Evolutionary conservation across 768 basidiomycete species (phyloP).

Genomic region (Calocybe cyanea): DNA sequence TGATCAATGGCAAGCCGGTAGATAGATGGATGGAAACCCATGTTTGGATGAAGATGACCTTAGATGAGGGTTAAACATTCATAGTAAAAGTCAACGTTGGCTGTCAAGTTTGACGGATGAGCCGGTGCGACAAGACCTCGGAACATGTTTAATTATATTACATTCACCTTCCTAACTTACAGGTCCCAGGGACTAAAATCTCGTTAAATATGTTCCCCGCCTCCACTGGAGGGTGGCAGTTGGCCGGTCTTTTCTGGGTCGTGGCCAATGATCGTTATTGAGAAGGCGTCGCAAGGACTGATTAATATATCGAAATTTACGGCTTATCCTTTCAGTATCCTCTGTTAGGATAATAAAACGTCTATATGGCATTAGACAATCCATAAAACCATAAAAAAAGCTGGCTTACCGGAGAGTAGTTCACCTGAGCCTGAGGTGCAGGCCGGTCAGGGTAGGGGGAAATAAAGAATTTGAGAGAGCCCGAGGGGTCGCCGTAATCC

Average conservation of each 20-base stretch:
- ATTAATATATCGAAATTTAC: background rate
- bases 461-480: constrained; percentile 49
- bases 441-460: constrained; percentile 43
- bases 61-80: background rate
- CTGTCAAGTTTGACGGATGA: constrained; percentile 14
- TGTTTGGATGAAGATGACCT: background rate
- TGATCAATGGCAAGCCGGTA: background rate
- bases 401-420: constrained; percentile 15
- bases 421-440: constrained; percentile 18
- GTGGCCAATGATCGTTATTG: background rate
- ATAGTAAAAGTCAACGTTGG: background rate
- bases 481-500: constrained; percentile 42
- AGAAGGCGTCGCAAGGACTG: background rate
- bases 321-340: constrained; percentile 6
- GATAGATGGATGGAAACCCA: background rate
- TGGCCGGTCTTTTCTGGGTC: background rate
- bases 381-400: background rate
- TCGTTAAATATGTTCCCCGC: background rate
- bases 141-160: constrained; percentile 9
- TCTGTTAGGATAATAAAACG: constrained; percentile 9
- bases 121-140: constrained; percentile 2
- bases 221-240: background rate
- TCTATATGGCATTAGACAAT: constrained; percentile 4
- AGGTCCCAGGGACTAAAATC: constrained; percentile 11
- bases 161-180: constrained; percentile 20